These are phyloP conservation scores for Hemisphaericaspora xylanilytica DNA, from an alignment of 1,139 yeast genomes.

Conservation along the genomic window DNA sequence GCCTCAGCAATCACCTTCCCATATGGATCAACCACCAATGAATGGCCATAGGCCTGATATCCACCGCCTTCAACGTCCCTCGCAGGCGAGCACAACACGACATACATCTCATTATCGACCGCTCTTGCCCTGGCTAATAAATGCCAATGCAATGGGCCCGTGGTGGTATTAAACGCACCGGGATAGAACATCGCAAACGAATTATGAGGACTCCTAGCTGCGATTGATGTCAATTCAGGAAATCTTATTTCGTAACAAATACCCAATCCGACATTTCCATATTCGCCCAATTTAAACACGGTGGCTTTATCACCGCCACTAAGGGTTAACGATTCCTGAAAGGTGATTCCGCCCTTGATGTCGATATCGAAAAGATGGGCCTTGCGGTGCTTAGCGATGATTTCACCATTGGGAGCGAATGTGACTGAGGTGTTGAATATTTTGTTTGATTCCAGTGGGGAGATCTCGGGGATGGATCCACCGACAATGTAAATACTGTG, in stretches of 20 bases:
- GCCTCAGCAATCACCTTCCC: slow-evolving; percentile 84
- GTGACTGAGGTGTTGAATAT: slow-evolving; percentile 82
- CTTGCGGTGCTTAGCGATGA: slow-evolving; percentile 84
- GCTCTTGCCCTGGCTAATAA: slow-evolving; percentile 83
- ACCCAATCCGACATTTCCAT: slow-evolving; percentile 81
- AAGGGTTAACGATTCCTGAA: slow-evolving; percentile 75
- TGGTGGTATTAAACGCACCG: slow-evolving; percentile 92
- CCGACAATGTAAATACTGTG: slow-evolving; percentile 69
- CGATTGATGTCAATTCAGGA: slow-evolving; percentile 83
- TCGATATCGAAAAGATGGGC: slow-evolving; percentile 89
- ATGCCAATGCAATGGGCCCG: slow-evolving; percentile 96
- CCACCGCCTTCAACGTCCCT: slow-evolving; percentile 63
- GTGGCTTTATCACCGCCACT: slow-evolving; percentile 82
- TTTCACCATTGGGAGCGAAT: slow-evolving; percentile 65
- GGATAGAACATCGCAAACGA: slow-evolving; percentile 93
- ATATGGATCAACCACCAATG: slow-evolving; percentile 79
- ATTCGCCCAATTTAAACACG: slow-evolving; percentile 63
- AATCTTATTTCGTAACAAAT: slow-evolving; percentile 92
- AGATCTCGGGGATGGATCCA: slow-evolving; percentile 86
- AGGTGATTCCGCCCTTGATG: slow-evolving; percentile 83
- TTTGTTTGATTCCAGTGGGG: slow-evolving; percentile 41
- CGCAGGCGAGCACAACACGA: slow-evolving; percentile 84
- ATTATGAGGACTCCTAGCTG: slow-evolving; percentile 63
- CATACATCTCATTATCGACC: slow-evolving; percentile 82
- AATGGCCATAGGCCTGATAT: slow-evolving; percentile 93